Evolutionary conservation across 768 basidiomycete genomes (phyloP).

Genomic region (Nevesoporus exiguus): DNA sequence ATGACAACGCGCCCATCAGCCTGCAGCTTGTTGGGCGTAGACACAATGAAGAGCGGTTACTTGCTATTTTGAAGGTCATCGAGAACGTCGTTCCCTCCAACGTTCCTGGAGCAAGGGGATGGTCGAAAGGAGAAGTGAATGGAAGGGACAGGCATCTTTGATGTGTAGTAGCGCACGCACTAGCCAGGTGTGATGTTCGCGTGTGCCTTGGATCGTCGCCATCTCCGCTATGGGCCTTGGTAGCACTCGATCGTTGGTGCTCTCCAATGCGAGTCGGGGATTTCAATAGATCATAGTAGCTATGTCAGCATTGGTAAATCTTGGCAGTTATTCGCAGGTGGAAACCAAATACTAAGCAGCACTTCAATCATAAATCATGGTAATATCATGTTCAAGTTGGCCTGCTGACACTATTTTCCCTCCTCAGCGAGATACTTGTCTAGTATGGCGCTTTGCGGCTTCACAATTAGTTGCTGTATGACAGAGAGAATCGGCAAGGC

Average conservation of each 20-base stretch:
- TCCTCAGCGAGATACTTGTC: too few species aligned
- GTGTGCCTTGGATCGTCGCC: conserved; percentile 14
- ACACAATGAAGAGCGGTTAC: conserved; percentile 47
- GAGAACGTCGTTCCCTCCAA: conserved; percentile 28
- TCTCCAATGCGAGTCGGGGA: conserved; percentile 1
- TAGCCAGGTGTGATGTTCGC: neutral
- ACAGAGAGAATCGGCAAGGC: too few species aligned
- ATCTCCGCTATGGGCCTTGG: conserved; percentile 9
- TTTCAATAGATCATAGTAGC: neutral
- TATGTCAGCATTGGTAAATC: neutral
- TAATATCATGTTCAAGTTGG: too few species aligned
- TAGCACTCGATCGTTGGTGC: neutral
- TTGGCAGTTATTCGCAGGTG: too few species aligned
- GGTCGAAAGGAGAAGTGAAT: conserved; percentile 1
- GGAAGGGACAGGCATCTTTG: conserved; percentile 12
- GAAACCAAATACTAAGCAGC: too few species aligned
- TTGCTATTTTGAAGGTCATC: conserved; percentile 42
- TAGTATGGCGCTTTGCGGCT: too few species aligned
- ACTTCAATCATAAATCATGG: neutral
- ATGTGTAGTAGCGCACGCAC: neutral
- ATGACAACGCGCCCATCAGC: conserved; percentile 42
- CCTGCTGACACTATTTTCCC: too few species aligned
- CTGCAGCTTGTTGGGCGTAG: conserved; percentile 51
- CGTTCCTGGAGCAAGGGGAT: conserved; percentile 12
- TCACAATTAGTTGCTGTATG: too few species aligned